Evolutionary conservation across 2,329 filamentous ascomycete genomes (phyloP), one percentile per base, ranked within the genome.

Genomic region (Penicillium brevicompactum): DNA sequence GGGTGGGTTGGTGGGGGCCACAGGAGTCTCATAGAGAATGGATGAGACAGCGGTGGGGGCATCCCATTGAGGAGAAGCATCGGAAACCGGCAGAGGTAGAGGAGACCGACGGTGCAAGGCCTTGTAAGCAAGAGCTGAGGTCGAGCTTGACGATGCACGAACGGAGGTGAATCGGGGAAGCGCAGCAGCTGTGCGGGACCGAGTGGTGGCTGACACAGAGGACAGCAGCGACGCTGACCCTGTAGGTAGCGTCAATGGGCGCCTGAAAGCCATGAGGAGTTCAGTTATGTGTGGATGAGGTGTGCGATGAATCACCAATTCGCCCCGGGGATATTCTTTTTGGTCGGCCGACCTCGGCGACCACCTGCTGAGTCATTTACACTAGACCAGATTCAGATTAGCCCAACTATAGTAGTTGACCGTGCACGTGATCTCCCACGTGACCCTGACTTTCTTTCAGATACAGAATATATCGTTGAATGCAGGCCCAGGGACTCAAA

Each of bases 1-100:
- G 43, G 91, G 89, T 8, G 94, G 93, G 22, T 87, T 87, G 67
- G 83, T 83, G 13, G 91, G 92, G 7, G 92, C 90, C 16, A 90
- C 83, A 5, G 94, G 94, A 3, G 92, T 97, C 83, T 99, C 94
- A 82, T 99, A 99, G 76, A 99, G 90, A 72, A 99, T 99, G 75
- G 93, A 96, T 72, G 91, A 96, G 63, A 99, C 94, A 64, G 94
- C 94, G 16, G 94, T 91, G 66, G 94, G 92, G 37, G 92, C 92
- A 55, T 86, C 86, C 70, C 93, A 96, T 82, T 91, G 91, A 10
- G 91, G 82, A 34, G 90, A 87, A 27, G 88, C 83, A 53, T 89
- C 82, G 65, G 90, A 86, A 63, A 85, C 87, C 52, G 91, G 89
- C 51, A 96, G 90, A 21, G 92, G 86, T 59, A 92, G 90, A 18